A percentile compares a stretch with the other conserved stretches of the same genome.
phyloP scores from a whole-genome alignment of 768 basidiomycete genomes.

The Cubamyces lactineus region DNA sequence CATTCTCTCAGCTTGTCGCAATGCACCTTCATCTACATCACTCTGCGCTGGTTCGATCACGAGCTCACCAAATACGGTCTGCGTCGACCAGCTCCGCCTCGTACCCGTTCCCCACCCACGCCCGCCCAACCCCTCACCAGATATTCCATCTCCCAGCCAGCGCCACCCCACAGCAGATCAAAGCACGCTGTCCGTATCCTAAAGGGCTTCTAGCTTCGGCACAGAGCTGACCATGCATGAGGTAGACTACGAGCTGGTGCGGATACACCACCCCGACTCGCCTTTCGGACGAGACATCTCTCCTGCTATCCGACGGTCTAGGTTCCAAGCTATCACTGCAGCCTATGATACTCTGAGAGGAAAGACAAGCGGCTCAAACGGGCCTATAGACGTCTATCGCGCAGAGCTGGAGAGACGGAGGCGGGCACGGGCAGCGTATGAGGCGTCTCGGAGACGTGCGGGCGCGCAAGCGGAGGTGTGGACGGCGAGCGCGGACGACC shows the following conservation, averaged over 20 bases:
- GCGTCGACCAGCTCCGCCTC: slow-evolving; percentile 31
- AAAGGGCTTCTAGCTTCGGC: too few relatives aligned
- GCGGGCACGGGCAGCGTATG: slow-evolving; percentile 29
- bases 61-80: slow-evolving; percentile 16
- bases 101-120: slow-evolving; percentile 55
- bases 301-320: slow-evolving; percentile 51
- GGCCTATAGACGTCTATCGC: slow-evolving; percentile 46
- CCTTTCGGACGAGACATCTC: slow-evolving; percentile 45
- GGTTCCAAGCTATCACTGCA: slow-evolving; percentile 65
- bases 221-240: background rate
- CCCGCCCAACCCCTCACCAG: slow-evolving; percentile 66
- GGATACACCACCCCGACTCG: slow-evolving; percentile 73
- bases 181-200: slow-evolving; percentile 56
- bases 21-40: background rate
- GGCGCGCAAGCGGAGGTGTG: slow-evolving; percentile 29
- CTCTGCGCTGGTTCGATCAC: background rate
- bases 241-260: slow-evolving; percentile 77
- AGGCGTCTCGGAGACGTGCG: slow-evolving; percentile 38
- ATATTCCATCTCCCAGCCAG: slow-evolving; percentile 67
- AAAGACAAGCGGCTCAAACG: slow-evolving; percentile 30
- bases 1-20: background rate
- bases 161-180: slow-evolving; percentile 64
- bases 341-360: slow-evolving; percentile 65
- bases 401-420: slow-evolving; percentile 57
- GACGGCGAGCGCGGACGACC: slow-evolving; percentile 44